Evolutionary conservation across 2,329 filamentous ascomycete species (phyloP).

Genomic region (Microsporum canis): DNA sequence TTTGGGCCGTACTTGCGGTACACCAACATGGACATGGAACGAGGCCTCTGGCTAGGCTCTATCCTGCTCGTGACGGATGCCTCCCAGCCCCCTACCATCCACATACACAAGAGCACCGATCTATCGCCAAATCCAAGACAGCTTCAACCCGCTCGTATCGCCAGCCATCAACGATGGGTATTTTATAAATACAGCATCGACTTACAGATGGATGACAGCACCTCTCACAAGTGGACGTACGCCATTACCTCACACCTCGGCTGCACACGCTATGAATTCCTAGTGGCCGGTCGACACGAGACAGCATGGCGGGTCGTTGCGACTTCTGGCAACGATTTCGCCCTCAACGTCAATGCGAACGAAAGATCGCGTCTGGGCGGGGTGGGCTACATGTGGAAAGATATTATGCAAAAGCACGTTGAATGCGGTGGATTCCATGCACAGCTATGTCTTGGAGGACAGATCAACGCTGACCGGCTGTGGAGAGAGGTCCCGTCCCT

Average conservation of each 20-base stretch:
- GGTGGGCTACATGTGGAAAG: slow-evolving; percentile 96
- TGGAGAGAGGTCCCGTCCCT: slow-evolving; percentile 93
- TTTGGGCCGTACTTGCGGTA: slow-evolving; percentile 95
- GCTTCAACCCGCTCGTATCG: slow-evolving; percentile 68
- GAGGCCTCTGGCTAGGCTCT: slow-evolving; percentile 81
- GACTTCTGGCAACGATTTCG: slow-evolving; percentile 93
- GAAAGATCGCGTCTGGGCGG: slow-evolving; percentile 80
- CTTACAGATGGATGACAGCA: slow-evolving; percentile 71
- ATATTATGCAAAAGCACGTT: slow-evolving; percentile 91
- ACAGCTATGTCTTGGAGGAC: slow-evolving; percentile 81
- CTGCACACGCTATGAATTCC: slow-evolving; percentile 95
- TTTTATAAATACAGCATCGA: slow-evolving; percentile 95
- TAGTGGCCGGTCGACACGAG: slow-evolving; percentile 82
- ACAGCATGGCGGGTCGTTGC: slow-evolving; percentile 92
- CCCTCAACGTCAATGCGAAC: slow-evolving; percentile 71
- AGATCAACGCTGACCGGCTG: slow-evolving; percentile 87
- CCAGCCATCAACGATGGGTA: slow-evolving; percentile 82
- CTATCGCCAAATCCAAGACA: slow-evolving; percentile 87
- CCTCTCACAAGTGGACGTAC: slow-evolving; percentile 84
- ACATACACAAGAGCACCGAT: slow-evolving; percentile 82
- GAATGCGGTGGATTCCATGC: slow-evolving; percentile 94
- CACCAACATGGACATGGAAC: slow-evolving; percentile 92
- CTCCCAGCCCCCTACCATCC: slow-evolving; percentile 86
- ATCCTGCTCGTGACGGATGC: slow-evolving; percentile 88
- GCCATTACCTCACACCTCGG: slow-evolving; percentile 93